Evolutionary conservation across 2,329 filamentous ascomycete genomes (phyloP).

Genomic region (Phoma sp.): DNA sequence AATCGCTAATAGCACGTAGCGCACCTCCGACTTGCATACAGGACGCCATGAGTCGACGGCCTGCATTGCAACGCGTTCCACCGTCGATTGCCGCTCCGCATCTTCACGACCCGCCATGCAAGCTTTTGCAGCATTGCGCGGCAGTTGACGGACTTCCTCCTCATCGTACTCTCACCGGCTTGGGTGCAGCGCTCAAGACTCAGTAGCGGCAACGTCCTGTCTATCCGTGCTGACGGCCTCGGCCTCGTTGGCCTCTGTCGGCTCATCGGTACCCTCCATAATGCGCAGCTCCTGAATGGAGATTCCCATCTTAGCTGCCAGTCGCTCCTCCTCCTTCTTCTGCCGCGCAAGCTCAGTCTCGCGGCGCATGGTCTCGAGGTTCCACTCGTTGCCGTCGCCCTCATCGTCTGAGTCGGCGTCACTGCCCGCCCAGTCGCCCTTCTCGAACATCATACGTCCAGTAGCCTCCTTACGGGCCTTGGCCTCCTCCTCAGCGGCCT

Average conservation of each 20-base stretch:
- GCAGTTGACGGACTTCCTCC: conserved; percentile 12
- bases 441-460: conserved; percentile 93
- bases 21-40: background rate
- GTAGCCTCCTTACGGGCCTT: conserved; percentile 93
- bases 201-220: conserved; percentile 6
- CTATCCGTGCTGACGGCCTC: conserved; percentile 6
- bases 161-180: background rate
- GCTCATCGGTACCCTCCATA: conserved; percentile 15
- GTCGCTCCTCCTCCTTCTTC: conserved; percentile 77
- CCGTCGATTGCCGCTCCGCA: background rate
- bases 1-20: conserved; percentile 14
- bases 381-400: conserved; percentile 71
- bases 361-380: conserved; percentile 78
- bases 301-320: conserved; percentile 42
- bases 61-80: background rate
- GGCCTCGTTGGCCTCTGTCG: conserved; percentile 10
- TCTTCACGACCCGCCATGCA: conserved; percentile 15
- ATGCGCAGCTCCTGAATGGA: conserved; percentile 26
- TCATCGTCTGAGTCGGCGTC: conserved; percentile 65
- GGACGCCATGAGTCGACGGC: no score
- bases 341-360: conserved; percentile 81
- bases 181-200: conserved; percentile 5
- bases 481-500: conserved; percentile 90
- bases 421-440: conserved; percentile 84
- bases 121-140: conserved; percentile 45